These are phyloP conservation scores for Candida xiaguanensis DNA, from an alignment of 805 yeast genomes.

Conservation along the genomic window DNA sequence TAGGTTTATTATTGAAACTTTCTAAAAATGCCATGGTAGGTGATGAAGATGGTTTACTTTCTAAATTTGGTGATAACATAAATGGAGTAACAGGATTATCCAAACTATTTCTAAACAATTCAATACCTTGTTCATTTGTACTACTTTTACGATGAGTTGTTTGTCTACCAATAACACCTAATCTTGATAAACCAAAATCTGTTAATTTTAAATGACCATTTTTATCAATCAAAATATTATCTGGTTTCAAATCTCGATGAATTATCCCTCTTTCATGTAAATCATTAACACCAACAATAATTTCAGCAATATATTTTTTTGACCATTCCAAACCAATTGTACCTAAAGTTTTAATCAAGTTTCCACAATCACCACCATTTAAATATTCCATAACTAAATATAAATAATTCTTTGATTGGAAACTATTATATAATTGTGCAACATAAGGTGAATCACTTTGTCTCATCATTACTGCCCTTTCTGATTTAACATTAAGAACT, in stretches of 20 bases:
- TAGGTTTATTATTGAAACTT: constrained; percentile 1
- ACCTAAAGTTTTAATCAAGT: constrained; percentile 77
- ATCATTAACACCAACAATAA: constrained; percentile 85
- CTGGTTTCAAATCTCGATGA: constrained; percentile 95
- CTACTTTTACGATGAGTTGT: constrained; percentile 42
- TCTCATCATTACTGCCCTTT: constrained; percentile 96
- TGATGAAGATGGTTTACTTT: constrained; percentile 11
- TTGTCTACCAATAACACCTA: constrained; percentile 86
- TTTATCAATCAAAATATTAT: constrained; percentile 80
- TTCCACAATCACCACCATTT: constrained; percentile 94
- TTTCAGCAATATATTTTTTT: constrained; percentile 80
- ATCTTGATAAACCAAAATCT: constrained; percentile 89
- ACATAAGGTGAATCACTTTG: constrained; percentile 92
- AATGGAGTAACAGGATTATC: constrained; percentile 41
- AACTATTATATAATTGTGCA: constrained; percentile 81
- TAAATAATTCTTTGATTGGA: constrained; percentile 82
- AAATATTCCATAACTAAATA: constrained; percentile 95
- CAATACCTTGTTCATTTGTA: constrained; percentile 40
- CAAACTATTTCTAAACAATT: constrained; percentile 27
- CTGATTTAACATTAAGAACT: constrained; percentile 89
- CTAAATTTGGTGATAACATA: constrained; percentile 39
- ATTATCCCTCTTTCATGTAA: constrained; percentile 85
- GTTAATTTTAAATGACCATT: constrained; percentile 89
- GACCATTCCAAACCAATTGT: constrained; percentile 86
- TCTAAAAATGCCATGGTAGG: constrained; percentile 11